These are phyloP conservation scores for Endocalyx cinctus DNA, from an alignment of 2,329 filamentous ascomycete genomes.

Conservation along the genomic window DNA sequence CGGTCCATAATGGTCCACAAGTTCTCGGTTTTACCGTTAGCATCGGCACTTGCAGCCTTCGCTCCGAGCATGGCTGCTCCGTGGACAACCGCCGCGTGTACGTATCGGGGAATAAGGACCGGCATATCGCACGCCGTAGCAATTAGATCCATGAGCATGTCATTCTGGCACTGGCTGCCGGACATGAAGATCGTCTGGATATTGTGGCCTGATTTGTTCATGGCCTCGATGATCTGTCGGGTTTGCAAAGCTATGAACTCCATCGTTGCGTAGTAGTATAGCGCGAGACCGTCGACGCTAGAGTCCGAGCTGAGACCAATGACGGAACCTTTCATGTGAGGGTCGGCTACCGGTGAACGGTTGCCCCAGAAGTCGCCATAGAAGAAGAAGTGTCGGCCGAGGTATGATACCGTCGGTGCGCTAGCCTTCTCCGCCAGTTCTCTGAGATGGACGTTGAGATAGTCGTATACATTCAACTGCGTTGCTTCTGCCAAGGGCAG, in stretches of 20 bases:
- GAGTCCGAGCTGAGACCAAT: constrained; percentile 86
- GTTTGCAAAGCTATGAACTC: constrained; percentile 98
- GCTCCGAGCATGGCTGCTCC: constrained; percentile 98
- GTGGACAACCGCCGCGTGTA: constrained; percentile 92
- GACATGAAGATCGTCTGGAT: constrained; percentile 98
- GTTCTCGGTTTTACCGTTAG: constrained; percentile 73
- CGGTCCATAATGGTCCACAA: constrained; percentile 97
- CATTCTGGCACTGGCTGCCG: constrained; percentile 94
- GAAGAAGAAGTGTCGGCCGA: constrained; percentile 95
- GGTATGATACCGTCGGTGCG: constrained; percentile 75
- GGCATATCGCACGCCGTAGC: constrained; percentile 89
- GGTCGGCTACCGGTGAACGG: constrained; percentile 86
- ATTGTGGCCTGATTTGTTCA: constrained; percentile 85
- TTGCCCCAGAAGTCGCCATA: constrained; percentile 98
- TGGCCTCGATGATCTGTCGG: constrained; percentile 86
- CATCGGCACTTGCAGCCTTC: constrained; percentile 84
- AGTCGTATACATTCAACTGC: constrained; percentile 90
- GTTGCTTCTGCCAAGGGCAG: constrained; percentile 73
- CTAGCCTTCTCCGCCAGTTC: constrained; percentile 64
- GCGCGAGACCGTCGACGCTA: constrained; percentile 77
- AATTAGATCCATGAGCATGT: constrained; percentile 84
- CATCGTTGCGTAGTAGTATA: constrained; percentile 94
- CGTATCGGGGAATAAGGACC: constrained; percentile 87
- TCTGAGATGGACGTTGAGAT: constrained; percentile 81
- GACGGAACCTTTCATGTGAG: constrained; percentile 86